phyloP scores from a whole-genome alignment of 306 rosid species.

The Mimosa bimucronata region DNA sequence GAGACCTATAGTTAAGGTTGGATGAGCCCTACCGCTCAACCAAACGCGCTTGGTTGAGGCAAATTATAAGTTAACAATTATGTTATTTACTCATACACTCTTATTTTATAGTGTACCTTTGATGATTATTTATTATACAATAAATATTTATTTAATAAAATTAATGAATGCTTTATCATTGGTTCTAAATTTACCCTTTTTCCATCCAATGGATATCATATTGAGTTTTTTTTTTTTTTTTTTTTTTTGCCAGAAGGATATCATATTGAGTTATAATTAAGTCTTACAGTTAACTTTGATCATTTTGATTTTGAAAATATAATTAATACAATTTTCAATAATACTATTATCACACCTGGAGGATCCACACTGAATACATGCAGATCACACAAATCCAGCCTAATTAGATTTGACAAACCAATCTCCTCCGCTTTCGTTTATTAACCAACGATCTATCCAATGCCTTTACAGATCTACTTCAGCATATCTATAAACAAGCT shows the following conservation, averaged over 20 bases:
- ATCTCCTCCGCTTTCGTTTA: conserved; percentile 68
- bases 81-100: too few relatives aligned
- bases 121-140: too few relatives aligned
- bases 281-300: background rate
- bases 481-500: conserved; percentile 56
- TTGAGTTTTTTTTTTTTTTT: too few relatives aligned
- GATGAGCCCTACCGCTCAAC: too few relatives aligned
- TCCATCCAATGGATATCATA: background rate
- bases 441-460: conserved; percentile 59
- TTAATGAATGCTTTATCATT: too few relatives aligned
- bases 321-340: conserved; percentile 8
- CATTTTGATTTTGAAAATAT: conserved; percentile 23
- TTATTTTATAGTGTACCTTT: too few relatives aligned
- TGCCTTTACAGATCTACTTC: conserved; percentile 60
- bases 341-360: conserved; percentile 69
- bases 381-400: conserved; percentile 82
- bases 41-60: too few relatives aligned
- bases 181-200: background rate
- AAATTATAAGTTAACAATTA: too few relatives aligned
- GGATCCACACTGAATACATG: conserved; percentile 94
- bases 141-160: too few relatives aligned
- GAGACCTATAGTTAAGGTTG: too few relatives aligned
- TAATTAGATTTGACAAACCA: conserved; percentile 74
- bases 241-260: too few relatives aligned
- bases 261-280: background rate